A percentile compares a stretch with the other conserved stretches of the same genome.
Evolutionary conservation across 352 stramenopile genomes (phyloP).

Genomic region (Phytophthora sansomeana): DNA sequence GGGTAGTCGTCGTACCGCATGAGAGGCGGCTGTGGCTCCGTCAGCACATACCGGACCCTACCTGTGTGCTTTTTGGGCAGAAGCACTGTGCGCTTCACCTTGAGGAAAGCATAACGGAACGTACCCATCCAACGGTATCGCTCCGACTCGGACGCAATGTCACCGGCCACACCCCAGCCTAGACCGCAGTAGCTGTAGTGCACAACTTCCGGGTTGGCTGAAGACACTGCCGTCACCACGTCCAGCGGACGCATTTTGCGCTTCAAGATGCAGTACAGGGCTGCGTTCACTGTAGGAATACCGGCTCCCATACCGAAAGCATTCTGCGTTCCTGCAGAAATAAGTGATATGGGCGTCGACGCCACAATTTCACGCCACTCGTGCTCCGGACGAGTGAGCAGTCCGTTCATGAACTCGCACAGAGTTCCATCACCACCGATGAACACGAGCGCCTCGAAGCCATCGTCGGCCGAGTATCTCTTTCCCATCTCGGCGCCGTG

Average conservation of each 20-base stretch:
- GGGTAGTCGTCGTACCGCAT: slow-evolving; percentile 81
- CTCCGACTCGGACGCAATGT: slow-evolving; percentile 83
- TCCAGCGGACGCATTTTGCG: slow-evolving; percentile 84
- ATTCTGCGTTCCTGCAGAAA: slow-evolving; percentile 85
- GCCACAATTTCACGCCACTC: slow-evolving; percentile 87
- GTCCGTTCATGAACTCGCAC: slow-evolving; percentile 87
- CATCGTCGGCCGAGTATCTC: slow-evolving; percentile 75
- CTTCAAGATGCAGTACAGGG: slow-evolving; percentile 87
- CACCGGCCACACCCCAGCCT: slow-evolving; percentile 76
- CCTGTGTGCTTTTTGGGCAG: slow-evolving; percentile 74
- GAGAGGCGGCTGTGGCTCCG: slow-evolving; percentile 67
- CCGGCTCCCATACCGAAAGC: slow-evolving; percentile 79
- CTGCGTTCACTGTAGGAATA: slow-evolving; percentile 70
- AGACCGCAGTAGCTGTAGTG: slow-evolving; percentile 89
- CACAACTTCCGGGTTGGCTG: slow-evolving; percentile 66
- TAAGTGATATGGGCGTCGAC: slow-evolving; percentile 81
- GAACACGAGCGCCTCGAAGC: slow-evolving; percentile 82
- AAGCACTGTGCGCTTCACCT: slow-evolving; percentile 71
- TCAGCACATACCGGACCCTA: slow-evolving; percentile 70
- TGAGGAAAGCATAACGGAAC: slow-evolving; percentile 77
- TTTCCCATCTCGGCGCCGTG: slow-evolving; percentile 83
- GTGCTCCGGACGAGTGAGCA: slow-evolving; percentile 73
- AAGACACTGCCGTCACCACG: slow-evolving; percentile 70
- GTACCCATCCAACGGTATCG: slow-evolving; percentile 84
- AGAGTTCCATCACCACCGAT: slow-evolving; percentile 81